Conservation (phyloP, 371 early-diverging fungal species). For the Circinella umbellata region DNA sequence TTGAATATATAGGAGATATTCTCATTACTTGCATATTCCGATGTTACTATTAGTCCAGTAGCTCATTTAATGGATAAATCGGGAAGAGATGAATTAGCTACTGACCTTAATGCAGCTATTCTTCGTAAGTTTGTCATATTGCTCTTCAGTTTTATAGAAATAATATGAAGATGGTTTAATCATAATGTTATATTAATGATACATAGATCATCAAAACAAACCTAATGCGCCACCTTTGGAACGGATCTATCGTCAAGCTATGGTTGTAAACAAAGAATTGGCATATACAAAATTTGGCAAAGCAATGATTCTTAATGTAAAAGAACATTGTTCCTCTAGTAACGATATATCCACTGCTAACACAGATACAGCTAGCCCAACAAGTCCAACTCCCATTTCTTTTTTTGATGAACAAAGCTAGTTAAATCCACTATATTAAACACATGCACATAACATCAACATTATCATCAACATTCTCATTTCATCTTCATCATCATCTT, state of each 20-base stretch:
- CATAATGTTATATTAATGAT: too few relatives aligned
- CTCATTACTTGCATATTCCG: slow-evolving; percentile 79
- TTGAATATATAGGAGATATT: slow-evolving; percentile 57
- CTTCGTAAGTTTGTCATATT: slow-evolving; percentile 47
- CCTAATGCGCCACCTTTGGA: slow-evolving; percentile 41
- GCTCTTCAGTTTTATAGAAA: background rate
- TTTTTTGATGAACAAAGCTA: background rate
- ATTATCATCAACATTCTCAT: too few relatives aligned
- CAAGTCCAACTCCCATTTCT: background rate
- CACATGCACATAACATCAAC: background rate
- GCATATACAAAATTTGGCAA: slow-evolving; percentile 36
- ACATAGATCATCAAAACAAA: slow-evolving; percentile 30
- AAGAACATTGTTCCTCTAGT: slow-evolving; percentile 18
- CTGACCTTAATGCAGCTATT: slow-evolving; percentile 74
- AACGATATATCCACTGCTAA: background rate
- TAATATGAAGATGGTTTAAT: background rate
- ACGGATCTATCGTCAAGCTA: slow-evolving; percentile 40
- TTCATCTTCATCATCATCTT: too few relatives aligned
- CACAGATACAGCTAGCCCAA: too few relatives aligned
- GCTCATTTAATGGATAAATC: slow-evolving; percentile 56
- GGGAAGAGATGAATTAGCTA: slow-evolving; percentile 70
- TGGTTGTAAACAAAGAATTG: slow-evolving; percentile 36
- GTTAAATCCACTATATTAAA: background rate
- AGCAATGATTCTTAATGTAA: slow-evolving; percentile 34
- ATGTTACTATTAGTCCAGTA: slow-evolving; percentile 60